Conservation (phyloP, 495 filamentous ascomycete species). For the Xylaria scruposa region DNA sequence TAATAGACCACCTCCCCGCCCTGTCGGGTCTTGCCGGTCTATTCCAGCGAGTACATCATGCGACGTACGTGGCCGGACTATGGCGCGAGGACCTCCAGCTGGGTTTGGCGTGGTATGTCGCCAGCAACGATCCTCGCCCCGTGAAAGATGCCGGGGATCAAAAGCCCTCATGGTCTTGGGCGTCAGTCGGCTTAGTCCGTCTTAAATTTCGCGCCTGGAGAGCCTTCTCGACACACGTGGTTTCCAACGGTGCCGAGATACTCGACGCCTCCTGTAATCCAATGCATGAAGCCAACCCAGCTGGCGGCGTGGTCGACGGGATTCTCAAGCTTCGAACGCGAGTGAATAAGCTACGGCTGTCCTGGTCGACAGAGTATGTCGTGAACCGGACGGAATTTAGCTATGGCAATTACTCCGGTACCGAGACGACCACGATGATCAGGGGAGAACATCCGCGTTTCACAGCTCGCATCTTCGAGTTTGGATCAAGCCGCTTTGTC, state of each 20-base stretch:
- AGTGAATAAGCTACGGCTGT: conserved; percentile 8
- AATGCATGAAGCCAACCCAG: background rate
- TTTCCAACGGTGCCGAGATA: background rate
- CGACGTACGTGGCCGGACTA: conserved; percentile 35
- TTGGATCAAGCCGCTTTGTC: background rate
- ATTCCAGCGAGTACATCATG: conserved; percentile 18
- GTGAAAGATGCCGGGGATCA: conserved; percentile 7
- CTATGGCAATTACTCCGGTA: background rate
- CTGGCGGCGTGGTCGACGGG: background rate
- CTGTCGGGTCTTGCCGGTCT: conserved; percentile 14
- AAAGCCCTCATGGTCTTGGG: conserved; percentile 35
- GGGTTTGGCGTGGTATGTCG: conserved; percentile 34
- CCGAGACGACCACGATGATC: background rate
- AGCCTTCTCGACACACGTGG: background rate
- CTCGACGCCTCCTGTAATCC: background rate
- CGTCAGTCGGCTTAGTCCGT: conserved; percentile 30
- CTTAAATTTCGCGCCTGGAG: conserved; percentile 24
- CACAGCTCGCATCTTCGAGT: background rate
- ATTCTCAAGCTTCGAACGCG: conserved; percentile 9
- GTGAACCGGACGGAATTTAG: conserved; percentile 3
- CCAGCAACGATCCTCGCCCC: conserved; percentile 23
- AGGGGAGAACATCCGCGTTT: conserved; percentile 15
- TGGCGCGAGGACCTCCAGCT: conserved; percentile 34
- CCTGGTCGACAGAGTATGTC: background rate
- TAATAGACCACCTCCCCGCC: conserved; percentile 23